A percentile compares a stretch with the other conserved stretches of the same genome.
Evolutionary conservation across 805 yeast genomes (phyloP).

Genomic region (Pichia nanzhaoensis): DNA sequence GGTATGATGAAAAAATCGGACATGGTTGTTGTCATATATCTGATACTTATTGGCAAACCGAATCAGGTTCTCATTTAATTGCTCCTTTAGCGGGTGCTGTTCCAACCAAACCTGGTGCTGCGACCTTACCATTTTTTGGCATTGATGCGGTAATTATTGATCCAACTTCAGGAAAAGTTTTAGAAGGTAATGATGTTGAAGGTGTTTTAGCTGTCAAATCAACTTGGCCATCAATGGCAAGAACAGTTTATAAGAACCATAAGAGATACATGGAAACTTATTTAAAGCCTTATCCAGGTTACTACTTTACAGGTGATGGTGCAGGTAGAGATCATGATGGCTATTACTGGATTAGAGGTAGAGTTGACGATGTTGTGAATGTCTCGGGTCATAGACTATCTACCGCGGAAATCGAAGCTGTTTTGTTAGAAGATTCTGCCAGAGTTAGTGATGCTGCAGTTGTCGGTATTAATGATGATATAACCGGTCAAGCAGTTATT

Average conservation of each 20-base stretch:
- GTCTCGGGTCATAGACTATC: slow-evolving; percentile 97
- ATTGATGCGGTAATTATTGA: slow-evolving; percentile 85
- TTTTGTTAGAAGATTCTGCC: slow-evolving; percentile 66
- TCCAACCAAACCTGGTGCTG: slow-evolving; percentile 96
- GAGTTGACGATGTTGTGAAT: slow-evolving; percentile 97
- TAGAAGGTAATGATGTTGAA: slow-evolving; percentile 83
- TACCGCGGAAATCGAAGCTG: slow-evolving; percentile 97
- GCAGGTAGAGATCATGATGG: slow-evolving; percentile 97
- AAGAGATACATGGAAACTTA: slow-evolving; percentile 84
- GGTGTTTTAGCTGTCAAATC: slow-evolving; percentile 89
- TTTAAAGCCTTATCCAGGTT: slow-evolving; percentile 86
- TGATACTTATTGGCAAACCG: slow-evolving; percentile 99
- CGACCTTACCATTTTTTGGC: slow-evolving; percentile 95
- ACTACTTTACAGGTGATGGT: slow-evolving; percentile 97
- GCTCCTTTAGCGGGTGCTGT: slow-evolving; percentile 93
- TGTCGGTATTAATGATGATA: slow-evolving; percentile 88
- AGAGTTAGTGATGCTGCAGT: slow-evolving; percentile 92
- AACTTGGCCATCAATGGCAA: slow-evolving; percentile 99
- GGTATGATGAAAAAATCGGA: slow-evolving; percentile 94
- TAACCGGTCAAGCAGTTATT: slow-evolving; percentile 96
- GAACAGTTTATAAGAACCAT: slow-evolving; percentile 90
- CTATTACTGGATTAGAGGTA: slow-evolving; percentile 95
- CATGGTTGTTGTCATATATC: slow-evolving; percentile 81
- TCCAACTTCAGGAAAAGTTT: slow-evolving; percentile 83
- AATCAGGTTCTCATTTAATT: slow-evolving; percentile 91